Conservation (phyloP, 371 early-diverging fungal species). For the Haplosporangium sp. region DNA sequence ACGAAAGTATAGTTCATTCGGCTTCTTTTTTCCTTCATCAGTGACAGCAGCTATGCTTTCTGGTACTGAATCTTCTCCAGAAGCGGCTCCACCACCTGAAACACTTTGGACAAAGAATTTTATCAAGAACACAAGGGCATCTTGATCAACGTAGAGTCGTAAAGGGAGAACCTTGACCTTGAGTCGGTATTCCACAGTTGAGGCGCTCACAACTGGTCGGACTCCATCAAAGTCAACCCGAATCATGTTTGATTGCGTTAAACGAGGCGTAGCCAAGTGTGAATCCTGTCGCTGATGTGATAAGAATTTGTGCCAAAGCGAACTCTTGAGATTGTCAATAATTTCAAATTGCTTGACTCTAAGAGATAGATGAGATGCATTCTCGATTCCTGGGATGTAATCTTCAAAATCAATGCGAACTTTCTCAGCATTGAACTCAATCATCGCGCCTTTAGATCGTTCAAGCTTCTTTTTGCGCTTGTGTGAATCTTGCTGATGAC, state of each 20-base stretch:
- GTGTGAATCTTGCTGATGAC: conserved; percentile 18
- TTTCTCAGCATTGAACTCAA: conserved; percentile 70
- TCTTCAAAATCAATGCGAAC: conserved; percentile 69
- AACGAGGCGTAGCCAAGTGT: conserved; percentile 64
- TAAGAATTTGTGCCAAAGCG: conserved; percentile 82
- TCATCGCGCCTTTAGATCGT: conserved; percentile 53
- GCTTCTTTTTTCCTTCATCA: conserved; percentile 23
- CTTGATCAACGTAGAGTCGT: conserved; percentile 93
- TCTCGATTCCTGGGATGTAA: conserved; percentile 61
- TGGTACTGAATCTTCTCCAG: conserved; percentile 6
- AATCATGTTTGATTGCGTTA: conserved; percentile 76
- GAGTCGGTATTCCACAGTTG: conserved; percentile 71
- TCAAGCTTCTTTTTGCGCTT: conserved; percentile 48
- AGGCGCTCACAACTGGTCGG: conserved; percentile 66
- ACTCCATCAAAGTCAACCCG: conserved; percentile 72
- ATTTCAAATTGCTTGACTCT: conserved; percentile 78
- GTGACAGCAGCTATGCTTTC: conserved; percentile 13
- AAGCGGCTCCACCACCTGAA: not conserved
- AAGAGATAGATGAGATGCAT: conserved; percentile 64
- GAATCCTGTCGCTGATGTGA: conserved; percentile 72
- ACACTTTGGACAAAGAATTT: conserved; percentile 74
- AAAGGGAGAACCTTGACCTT: conserved; percentile 82
- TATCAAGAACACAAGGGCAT: conserved; percentile 88
- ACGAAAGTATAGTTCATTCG: conserved; percentile 63
- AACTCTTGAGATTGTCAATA: conserved; percentile 82